These are phyloP conservation scores for Naganishia friedmannii DNA, from an alignment of 768 basidiomycete genomes.

Conservation along the genomic window DNA sequence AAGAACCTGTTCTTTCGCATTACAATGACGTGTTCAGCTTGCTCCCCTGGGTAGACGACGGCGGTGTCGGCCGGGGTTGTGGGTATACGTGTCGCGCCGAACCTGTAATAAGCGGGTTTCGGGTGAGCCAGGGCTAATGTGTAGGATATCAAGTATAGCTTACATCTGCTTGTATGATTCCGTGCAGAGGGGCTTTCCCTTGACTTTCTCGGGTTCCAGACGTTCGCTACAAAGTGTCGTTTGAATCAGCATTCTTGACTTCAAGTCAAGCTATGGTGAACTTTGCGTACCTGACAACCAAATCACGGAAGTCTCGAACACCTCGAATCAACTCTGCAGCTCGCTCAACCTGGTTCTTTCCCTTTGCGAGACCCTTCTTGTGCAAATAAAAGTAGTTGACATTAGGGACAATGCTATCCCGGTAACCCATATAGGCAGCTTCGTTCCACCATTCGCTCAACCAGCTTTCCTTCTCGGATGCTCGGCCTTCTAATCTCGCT, in stretches of 20 bases:
- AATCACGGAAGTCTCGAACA: constrained; percentile 74
- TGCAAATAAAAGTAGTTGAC: constrained; percentile 97
- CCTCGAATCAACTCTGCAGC: constrained; percentile 83
- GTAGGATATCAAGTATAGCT: constrained; percentile 42
- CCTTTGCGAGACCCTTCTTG: constrained; percentile 59
- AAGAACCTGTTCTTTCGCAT: constrained; percentile 89
- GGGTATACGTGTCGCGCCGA: constrained; percentile 90
- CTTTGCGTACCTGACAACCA: constrained; percentile 70
- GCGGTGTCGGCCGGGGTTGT: constrained; percentile 77
- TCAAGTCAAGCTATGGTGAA: not conserved
- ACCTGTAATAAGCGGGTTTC: constrained; percentile 54
- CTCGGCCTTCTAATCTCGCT: constrained; percentile 70
- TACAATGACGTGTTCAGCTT: constrained; percentile 84
- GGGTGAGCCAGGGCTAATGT: not conserved
- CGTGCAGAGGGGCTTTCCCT: constrained; percentile 76
- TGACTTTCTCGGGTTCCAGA: constrained; percentile 81
- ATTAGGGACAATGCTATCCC: constrained; percentile 85
- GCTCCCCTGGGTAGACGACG: constrained; percentile 68
- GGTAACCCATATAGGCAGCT: constrained; percentile 77
- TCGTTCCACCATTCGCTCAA: constrained; percentile 99
- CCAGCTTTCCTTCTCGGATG: constrained; percentile 70
- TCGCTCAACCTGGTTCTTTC: constrained; percentile 60
- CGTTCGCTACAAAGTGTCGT: constrained; percentile 57
- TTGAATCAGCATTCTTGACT: not conserved
- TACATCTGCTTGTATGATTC: constrained; percentile 89